phyloP scores from a whole-genome alignment of 2,329 filamentous ascomycete genomes.

The Aspergillus brunneoviolaceus region DNA sequence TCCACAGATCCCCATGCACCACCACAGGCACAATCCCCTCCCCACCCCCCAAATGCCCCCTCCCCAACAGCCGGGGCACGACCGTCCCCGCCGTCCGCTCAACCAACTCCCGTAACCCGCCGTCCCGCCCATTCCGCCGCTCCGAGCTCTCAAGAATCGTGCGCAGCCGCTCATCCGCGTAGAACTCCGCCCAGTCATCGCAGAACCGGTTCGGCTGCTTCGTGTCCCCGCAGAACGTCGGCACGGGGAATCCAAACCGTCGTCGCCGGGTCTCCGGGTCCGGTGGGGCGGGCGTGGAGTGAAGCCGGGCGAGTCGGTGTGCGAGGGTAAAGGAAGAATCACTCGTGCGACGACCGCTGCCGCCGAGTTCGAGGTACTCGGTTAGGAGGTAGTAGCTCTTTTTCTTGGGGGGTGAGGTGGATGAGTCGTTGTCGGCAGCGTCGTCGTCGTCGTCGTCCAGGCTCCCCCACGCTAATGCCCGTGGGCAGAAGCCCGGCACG shows the following conservation, averaged over 20 bases:
- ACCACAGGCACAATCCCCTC: constrained; percentile 71
- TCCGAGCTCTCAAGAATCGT: constrained; percentile 61
- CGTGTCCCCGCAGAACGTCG: constrained; percentile 85
- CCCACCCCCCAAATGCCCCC: constrained; percentile 60
- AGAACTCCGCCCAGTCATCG: constrained; percentile 80
- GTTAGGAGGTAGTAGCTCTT: constrained; percentile 60
- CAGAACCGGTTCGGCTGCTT: constrained; percentile 75
- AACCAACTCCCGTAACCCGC: constrained; percentile 61
- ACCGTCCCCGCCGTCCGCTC: constrained; percentile 63
- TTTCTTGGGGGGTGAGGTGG: constrained; percentile 21
- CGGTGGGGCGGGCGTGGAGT: constrained; percentile 69
- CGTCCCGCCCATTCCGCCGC: constrained; percentile 63
- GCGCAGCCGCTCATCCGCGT: constrained; percentile 71
- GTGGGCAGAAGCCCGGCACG: constrained; percentile 74
- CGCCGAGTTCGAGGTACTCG: constrained; percentile 72
- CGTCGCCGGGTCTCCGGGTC: constrained; percentile 35
- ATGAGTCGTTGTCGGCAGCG: constrained; percentile 11
- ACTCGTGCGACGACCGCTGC: constrained; percentile 48
- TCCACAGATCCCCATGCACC: constrained; percentile 92
- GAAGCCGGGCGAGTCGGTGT: constrained; percentile 73
- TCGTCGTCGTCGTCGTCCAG: constrained; percentile 45
- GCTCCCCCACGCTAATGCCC: constrained; percentile 69
- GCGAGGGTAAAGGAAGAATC: constrained; percentile 53
- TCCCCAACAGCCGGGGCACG: constrained; percentile 73
- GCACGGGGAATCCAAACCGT: constrained; percentile 78